phyloP scores from a whole-genome alignment of 441 rosid genomes.

The Mallotus japonicus region DNA sequence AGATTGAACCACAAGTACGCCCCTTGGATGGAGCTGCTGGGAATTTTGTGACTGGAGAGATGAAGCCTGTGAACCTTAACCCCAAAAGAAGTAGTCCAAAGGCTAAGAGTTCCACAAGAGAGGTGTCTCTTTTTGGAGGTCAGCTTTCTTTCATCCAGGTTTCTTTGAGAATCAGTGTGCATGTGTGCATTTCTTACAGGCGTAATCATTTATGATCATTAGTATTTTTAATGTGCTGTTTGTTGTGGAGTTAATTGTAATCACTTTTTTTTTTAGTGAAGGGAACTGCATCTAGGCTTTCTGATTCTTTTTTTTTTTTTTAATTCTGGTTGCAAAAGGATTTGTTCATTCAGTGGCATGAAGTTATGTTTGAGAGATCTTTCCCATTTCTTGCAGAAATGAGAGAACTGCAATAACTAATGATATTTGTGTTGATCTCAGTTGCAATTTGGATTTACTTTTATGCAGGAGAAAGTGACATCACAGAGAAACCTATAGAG shows the following conservation, averaged over 20 bases:
- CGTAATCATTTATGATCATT: neutral
- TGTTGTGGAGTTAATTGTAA: neutral
- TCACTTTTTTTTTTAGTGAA: neutral
- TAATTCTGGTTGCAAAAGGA: slow-evolving; percentile 1
- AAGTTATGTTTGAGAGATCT: neutral
- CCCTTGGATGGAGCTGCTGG: slow-evolving; percentile 56
- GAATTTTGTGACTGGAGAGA: slow-evolving; percentile 53
- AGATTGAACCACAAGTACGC: slow-evolving; percentile 71
- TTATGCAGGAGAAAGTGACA: slow-evolving; percentile 67
- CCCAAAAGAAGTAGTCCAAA: slow-evolving; percentile 87
- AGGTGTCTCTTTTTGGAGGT: slow-evolving; percentile 87
- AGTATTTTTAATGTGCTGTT: neutral
- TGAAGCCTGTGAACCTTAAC: slow-evolving; percentile 53
- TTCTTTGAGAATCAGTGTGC: neutral
- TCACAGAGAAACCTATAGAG: slow-evolving; percentile 72
- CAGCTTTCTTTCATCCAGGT: slow-evolving; percentile 27
- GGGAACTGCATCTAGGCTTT: neutral
- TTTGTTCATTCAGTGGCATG: neutral
- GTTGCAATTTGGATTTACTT: slow-evolving; percentile 8
- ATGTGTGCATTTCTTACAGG: neutral
- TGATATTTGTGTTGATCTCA: slow-evolving; percentile 2
- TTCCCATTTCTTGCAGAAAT: neutral
- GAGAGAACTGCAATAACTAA: neutral
- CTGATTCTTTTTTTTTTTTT: neutral
- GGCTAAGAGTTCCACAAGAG: slow-evolving; percentile 74